Evolutionary conservation across 108 stramenopile species (phyloP).

Genomic region (Cyclotella kingstonii): DNA sequence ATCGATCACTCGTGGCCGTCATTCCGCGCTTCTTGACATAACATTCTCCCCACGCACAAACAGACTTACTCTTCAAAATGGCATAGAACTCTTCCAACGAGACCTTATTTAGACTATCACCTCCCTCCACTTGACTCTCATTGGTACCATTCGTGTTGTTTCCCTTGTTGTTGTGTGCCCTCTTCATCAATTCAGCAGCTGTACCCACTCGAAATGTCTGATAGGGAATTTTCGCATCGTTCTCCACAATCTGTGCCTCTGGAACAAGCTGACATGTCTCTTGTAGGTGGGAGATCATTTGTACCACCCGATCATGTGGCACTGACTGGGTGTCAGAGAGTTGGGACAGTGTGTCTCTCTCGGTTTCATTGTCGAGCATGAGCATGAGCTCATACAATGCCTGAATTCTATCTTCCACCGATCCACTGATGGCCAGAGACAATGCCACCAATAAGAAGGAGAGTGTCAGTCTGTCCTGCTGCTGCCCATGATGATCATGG

Average conservation of each 20-base stretch:
- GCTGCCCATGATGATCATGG: constrained; percentile 1
- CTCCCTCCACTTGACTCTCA: constrained; percentile 19
- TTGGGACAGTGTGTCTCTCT: background rate
- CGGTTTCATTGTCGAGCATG: background rate
- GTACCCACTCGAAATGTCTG: constrained; percentile 66
- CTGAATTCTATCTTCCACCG: constrained; percentile 61
- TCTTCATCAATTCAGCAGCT: constrained; percentile 55
- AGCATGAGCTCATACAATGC: constrained; percentile 50
- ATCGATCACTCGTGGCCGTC: constrained; percentile 34
- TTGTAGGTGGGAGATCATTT: constrained; percentile 74
- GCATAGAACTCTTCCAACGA: constrained; percentile 43
- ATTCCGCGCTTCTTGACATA: constrained; percentile 51
- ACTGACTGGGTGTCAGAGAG: constrained; percentile 3
- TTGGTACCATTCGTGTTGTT: constrained; percentile 30
- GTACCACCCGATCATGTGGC: constrained; percentile 35
- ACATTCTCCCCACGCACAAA: constrained; percentile 89
- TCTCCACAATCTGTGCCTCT: constrained; percentile 71
- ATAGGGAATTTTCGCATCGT: constrained; percentile 59
- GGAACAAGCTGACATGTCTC: constrained; percentile 74
- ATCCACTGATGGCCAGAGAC: constrained; percentile 59
- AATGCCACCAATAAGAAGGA: constrained; percentile 63
- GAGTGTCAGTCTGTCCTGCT: constrained; percentile 6
- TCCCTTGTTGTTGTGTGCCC: constrained; percentile 40
- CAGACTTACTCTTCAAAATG: constrained; percentile 65
- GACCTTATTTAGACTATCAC: constrained; percentile 3